phyloP scores from a whole-genome alignment of 2,329 filamentous ascomycete species.

The Trichoderma atrobrunneum region DNA sequence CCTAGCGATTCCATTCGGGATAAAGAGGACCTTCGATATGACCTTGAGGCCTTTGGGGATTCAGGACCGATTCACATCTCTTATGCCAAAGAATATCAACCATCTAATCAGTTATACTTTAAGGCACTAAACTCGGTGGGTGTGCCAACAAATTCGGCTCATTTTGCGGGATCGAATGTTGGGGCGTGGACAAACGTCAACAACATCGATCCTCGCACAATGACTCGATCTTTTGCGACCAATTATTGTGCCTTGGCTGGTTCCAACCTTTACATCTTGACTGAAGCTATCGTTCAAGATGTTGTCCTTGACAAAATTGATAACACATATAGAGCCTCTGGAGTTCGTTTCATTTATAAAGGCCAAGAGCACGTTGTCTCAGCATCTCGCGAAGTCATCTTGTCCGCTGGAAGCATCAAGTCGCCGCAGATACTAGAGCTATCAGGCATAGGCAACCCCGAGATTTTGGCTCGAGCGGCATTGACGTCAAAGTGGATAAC shows the following conservation, averaged over 20 bases:
- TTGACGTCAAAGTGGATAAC: slow-evolving; percentile 40
- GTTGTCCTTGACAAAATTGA: slow-evolving; percentile 29
- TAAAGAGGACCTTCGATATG: slow-evolving; percentile 38
- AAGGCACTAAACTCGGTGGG: slow-evolving; percentile 46
- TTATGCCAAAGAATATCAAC: slow-evolving; percentile 40
- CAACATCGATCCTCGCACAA: slow-evolving; percentile 45
- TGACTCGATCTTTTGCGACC: slow-evolving; percentile 47
- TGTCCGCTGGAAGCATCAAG: slow-evolving; percentile 56
- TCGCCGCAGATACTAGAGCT: slow-evolving; percentile 60
- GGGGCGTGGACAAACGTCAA: slow-evolving; percentile 51
- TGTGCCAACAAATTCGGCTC: slow-evolving; percentile 39
- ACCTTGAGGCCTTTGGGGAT: slow-evolving; percentile 41
- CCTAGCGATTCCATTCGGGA: slow-evolving; percentile 34
- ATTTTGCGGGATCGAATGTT: slow-evolving; percentile 47
- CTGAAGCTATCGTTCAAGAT: slow-evolving; percentile 29
- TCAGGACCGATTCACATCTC: slow-evolving; percentile 49
- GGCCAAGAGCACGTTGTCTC: slow-evolving; percentile 38
- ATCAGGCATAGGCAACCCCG: slow-evolving; percentile 54
- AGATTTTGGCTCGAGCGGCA: slow-evolving; percentile 36
- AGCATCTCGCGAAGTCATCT: slow-evolving; percentile 52
- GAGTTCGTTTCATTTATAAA: slow-evolving; percentile 35
- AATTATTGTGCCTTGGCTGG: slow-evolving; percentile 43
- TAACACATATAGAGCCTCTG: slow-evolving; percentile 28
- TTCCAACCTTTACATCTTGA: slow-evolving; percentile 41
- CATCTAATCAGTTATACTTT: slow-evolving; percentile 47